Percentiles rank a stretch among this genome's conserved stretches.
Conservation (phyloP, 2,329 filamentous ascomycete genomes). For the Drechslerella coelobrocha region DNA sequence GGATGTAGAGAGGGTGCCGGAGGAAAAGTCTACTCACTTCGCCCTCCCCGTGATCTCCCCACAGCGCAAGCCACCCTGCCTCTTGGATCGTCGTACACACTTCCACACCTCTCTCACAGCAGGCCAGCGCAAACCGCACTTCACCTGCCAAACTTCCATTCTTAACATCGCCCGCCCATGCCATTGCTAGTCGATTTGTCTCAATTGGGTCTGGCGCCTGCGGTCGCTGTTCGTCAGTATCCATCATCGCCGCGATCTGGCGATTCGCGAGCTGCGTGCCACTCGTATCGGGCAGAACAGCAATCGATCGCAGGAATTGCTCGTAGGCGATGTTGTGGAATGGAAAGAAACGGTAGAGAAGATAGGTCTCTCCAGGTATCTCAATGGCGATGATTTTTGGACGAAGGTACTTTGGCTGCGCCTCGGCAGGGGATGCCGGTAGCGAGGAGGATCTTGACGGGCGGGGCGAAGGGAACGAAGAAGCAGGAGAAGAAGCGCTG, state of each 20-base stretch:
- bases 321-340: not conserved
- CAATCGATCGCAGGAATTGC: constrained; percentile 2
- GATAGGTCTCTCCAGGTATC: constrained; percentile 10
- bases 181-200: not conserved
- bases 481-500: not conserved
- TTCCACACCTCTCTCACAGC: constrained; percentile 18
- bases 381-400: constrained; percentile 29
- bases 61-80: constrained; percentile 13
- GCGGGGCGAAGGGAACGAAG: no score
- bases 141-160: constrained; percentile 23
- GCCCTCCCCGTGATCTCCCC: constrained; percentile 2
- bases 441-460: no score
- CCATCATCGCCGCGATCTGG: not conserved
- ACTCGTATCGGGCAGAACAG: not conserved
- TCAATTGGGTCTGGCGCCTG: not conserved
- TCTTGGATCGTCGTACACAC: constrained; percentile 20
- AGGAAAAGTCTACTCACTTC: constrained; percentile 8
- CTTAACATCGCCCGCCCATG: not conserved
- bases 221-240: not conserved
- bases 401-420: not conserved
- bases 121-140: constrained; percentile 28
- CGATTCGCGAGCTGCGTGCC: not conserved
- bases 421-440: not conserved
- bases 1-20: constrained; percentile 2
- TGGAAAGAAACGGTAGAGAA: constrained; percentile 23